These are phyloP conservation scores for Fagopyrum esculentum DNA, from an alignment of 148 eudicot genomes.

Conservation along the genomic window DNA sequence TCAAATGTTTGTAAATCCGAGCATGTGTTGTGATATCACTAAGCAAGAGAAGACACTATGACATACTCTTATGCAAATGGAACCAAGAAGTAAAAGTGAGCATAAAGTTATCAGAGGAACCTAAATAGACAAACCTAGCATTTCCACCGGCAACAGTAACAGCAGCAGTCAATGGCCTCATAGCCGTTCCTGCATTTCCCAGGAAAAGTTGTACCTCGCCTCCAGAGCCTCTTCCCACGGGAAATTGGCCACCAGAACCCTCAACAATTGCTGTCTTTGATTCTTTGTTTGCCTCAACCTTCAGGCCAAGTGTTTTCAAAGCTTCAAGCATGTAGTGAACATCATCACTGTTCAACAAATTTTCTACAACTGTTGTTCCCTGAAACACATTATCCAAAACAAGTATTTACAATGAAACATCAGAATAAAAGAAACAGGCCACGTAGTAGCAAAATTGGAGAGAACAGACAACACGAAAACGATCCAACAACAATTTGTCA, in stretches of 20 bases:
- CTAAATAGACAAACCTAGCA: slow-evolving; percentile 43
- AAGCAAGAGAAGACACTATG: neutral
- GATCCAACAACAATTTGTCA: neutral
- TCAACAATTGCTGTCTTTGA: slow-evolving; percentile 68
- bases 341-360: slow-evolving; percentile 89
- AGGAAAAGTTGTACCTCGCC: slow-evolving; percentile 79
- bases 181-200: slow-evolving; percentile 98
- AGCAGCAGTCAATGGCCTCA: slow-evolving; percentile 98
- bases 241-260: slow-evolving; percentile 88
- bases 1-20: neutral
- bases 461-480: neutral
- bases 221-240: slow-evolving; percentile 57
- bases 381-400: slow-evolving; percentile 23
- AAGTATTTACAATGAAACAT: neutral
- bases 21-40: neutral
- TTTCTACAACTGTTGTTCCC: slow-evolving; percentile 92
- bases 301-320: slow-evolving; percentile 82
- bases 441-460: neutral
- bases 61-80: neutral
- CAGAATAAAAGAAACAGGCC: neutral
- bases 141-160: slow-evolving; percentile 94
- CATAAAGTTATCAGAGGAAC: slow-evolving; percentile 5
- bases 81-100: neutral
- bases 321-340: slow-evolving; percentile 96
- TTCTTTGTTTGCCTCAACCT: slow-evolving; percentile 60